Conservation (phyloP, 2,329 filamentous ascomycete species). For the Volutella citrinella region DNA sequence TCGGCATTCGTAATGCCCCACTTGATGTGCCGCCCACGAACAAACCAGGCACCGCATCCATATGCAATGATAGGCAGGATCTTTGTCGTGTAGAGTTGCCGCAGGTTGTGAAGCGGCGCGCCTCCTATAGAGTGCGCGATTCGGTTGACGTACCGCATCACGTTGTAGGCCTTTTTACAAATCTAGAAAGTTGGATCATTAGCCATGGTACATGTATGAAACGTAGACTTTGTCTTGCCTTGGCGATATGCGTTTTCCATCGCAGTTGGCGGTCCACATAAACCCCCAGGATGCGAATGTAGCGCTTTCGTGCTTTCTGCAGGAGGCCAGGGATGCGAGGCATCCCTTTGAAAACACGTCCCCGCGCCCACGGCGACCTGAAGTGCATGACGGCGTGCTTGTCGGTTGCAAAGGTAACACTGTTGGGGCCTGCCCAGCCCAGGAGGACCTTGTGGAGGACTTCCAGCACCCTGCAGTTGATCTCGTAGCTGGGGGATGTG, state of each 20-base stretch:
- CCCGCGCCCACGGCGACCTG: not conserved
- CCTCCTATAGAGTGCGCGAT: not conserved
- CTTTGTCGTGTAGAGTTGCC: constrained; percentile 2
- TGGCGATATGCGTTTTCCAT: not conserved
- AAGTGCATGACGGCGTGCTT: constrained; percentile 13
- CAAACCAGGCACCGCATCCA: constrained; percentile 8
- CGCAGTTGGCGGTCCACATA: constrained; percentile 3
- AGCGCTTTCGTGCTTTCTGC: not conserved
- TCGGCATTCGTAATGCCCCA: not conserved
- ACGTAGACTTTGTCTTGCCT: too few relatives aligned
- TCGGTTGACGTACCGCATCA: not conserved
- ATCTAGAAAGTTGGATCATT: too few relatives aligned
- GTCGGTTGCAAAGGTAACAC: constrained; percentile 3
- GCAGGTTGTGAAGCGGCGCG: not conserved
- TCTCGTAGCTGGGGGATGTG: constrained; percentile 1
- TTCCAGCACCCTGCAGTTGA: constrained; percentile 6
- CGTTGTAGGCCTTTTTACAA: not conserved
- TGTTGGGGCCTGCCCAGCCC: not conserved
- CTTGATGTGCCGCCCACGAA: not conserved
- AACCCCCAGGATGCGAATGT: constrained; percentile 4
- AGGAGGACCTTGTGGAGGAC: not conserved
- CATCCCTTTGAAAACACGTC: not conserved
- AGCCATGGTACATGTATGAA: too few relatives aligned
- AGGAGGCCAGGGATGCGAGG: constrained; percentile 1
- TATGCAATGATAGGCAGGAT: constrained; percentile 5